Percentiles rank a stretch among this genome's conserved stretches.
phyloP scores from a whole-genome alignment of 352 stramenopile species.

The Nothophytophthora sp. region DNA sequence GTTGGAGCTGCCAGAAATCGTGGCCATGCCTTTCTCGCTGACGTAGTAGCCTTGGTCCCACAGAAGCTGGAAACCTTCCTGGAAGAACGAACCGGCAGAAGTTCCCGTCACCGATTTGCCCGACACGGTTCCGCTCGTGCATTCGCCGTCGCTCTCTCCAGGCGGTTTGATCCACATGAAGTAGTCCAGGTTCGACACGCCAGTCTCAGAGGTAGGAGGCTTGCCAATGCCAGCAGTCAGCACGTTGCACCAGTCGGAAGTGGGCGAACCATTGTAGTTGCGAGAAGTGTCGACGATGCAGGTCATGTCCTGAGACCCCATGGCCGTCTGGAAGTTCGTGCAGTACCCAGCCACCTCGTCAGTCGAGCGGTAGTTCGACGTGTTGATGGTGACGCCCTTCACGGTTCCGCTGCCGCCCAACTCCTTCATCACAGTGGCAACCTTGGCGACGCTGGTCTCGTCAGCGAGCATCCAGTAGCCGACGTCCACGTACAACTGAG shows the following conservation, averaged over 20 bases:
- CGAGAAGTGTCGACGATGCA: slow-evolving; percentile 68
- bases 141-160: slow-evolving; percentile 61
- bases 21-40: slow-evolving; percentile 17
- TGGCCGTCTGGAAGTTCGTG: slow-evolving; percentile 47
- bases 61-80: slow-evolving; percentile 49
- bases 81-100: slow-evolving; percentile 46
- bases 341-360: slow-evolving; percentile 42
- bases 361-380: slow-evolving; percentile 64
- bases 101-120: slow-evolving; percentile 40
- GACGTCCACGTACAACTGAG: slow-evolving; percentile 59
- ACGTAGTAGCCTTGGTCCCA: slow-evolving; percentile 71
- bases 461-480: slow-evolving; percentile 57
- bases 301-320: slow-evolving; percentile 31
- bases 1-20: slow-evolving; percentile 15
- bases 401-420: slow-evolving; percentile 32
- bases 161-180: slow-evolving; percentile 66
- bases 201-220: slow-evolving; percentile 42
- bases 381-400: slow-evolving; percentile 70
- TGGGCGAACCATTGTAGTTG: slow-evolving; percentile 44
- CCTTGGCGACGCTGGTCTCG: slow-evolving; percentile 17
- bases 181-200: slow-evolving; percentile 50
- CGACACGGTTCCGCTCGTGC: slow-evolving; percentile 37
- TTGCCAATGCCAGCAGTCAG: slow-evolving; percentile 46
- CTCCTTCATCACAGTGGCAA: slow-evolving; percentile 40
- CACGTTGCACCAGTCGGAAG: slow-evolving; percentile 72